phyloP scores from a whole-genome alignment of 345 rosid genomes.

The Melaleuca alternifolia region DNA sequence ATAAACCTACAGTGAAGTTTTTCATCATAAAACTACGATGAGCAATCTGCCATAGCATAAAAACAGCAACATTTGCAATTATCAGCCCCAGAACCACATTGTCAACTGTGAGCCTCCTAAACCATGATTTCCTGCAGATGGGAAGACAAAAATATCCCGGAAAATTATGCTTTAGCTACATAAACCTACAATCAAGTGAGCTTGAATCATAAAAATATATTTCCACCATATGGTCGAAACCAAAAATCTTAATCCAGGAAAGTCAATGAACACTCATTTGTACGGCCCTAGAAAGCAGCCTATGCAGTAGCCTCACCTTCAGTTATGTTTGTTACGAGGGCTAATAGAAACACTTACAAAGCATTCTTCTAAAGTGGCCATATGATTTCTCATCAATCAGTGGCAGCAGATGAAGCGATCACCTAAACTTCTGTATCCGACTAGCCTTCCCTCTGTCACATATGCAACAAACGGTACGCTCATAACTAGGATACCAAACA shows the following conservation, averaged over 20 bases:
- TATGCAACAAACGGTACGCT: too few relatives aligned
- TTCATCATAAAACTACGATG: constrained; percentile 48
- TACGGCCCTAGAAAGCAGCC: background rate
- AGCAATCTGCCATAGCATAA: constrained; percentile 58
- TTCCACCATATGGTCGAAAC: background rate
- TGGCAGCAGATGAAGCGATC: background rate
- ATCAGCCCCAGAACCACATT: constrained; percentile 60
- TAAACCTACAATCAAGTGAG: background rate
- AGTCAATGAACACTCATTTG: background rate
- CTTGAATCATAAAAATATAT: background rate
- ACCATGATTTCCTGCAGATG: constrained; percentile 51
- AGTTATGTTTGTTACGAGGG: background rate
- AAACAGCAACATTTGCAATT: constrained; percentile 56
- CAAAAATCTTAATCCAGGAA: background rate
- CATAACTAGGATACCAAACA: background rate
- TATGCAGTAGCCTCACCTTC: background rate
- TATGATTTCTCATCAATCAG: background rate
- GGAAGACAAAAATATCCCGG: background rate
- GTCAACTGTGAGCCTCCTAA: constrained; percentile 20
- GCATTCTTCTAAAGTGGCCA: background rate
- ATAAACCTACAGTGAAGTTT: constrained; percentile 12
- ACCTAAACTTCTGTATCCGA: background rate
- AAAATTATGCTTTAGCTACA: background rate
- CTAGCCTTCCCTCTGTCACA: background rate
- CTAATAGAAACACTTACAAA: background rate